phyloP scores from a whole-genome alignment of 1,284 basidiomycete species.

The Cutaneotrichosporon mucoides region DNA sequence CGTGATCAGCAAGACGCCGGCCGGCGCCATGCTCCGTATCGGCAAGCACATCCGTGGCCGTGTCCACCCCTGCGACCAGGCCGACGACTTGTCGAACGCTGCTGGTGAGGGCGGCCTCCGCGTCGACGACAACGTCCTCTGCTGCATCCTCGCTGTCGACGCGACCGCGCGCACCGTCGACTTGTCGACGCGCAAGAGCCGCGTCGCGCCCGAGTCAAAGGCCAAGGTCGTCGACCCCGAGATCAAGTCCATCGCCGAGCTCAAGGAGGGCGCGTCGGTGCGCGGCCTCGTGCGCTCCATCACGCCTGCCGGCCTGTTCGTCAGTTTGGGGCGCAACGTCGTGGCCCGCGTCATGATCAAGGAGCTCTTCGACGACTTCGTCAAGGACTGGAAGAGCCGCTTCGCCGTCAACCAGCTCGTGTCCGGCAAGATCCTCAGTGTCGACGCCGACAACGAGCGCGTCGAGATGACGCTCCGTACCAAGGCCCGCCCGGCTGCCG shows the following conservation, averaged over 20 bases:
- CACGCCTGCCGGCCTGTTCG: constrained; percentile 77
- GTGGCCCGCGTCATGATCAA: constrained; percentile 91
- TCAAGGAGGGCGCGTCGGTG: constrained; percentile 68
- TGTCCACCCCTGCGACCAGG: constrained; percentile 72
- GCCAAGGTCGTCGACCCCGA: constrained; percentile 60
- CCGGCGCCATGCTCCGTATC: constrained; percentile 72
- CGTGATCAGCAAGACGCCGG: constrained; percentile 62
- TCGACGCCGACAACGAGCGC: constrained; percentile 65
- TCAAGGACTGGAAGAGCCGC: constrained; percentile 88
- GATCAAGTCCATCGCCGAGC: constrained; percentile 60
- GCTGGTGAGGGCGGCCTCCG: constrained; percentile 57
- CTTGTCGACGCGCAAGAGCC: constrained; percentile 72
- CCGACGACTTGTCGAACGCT: constrained; percentile 63
- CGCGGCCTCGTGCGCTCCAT: constrained; percentile 88
- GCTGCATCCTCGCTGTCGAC: constrained; percentile 66
- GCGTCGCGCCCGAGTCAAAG: constrained; percentile 51
- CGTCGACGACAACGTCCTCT: constrained; percentile 65
- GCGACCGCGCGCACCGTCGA: constrained; percentile 62
- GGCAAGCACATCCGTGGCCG: constrained; percentile 65
- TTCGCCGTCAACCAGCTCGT: constrained; percentile 82
- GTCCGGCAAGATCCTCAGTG: constrained; percentile 72
- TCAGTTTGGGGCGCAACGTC: constrained; percentile 72
- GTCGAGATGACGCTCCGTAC: constrained; percentile 81
- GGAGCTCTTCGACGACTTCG: constrained; percentile 85
- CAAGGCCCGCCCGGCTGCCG: constrained; percentile 51